Evolutionary conservation across 2,329 filamentous ascomycete species (phyloP).

Genomic region (Epichloe glyceriae): DNA sequence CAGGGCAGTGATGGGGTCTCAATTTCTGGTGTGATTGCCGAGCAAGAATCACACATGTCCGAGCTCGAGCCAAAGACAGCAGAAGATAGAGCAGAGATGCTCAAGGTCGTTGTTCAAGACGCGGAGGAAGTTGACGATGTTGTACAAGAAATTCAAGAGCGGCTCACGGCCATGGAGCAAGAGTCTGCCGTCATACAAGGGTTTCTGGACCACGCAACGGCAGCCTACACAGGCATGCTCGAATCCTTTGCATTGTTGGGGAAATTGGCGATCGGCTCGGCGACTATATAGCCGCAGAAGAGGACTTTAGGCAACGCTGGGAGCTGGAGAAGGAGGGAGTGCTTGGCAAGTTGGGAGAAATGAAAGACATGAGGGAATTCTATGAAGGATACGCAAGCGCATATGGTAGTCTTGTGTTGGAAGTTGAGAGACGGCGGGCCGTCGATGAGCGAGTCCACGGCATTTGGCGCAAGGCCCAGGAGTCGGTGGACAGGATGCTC

Average conservation of each 20-base stretch:
- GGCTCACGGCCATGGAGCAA: slow-evolving; percentile 63
- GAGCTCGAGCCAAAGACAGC: slow-evolving; percentile 58
- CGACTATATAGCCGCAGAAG: slow-evolving; percentile 49
- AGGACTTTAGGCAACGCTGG: slow-evolving; percentile 56
- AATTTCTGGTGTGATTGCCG: slow-evolving; percentile 53
- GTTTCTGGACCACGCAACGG: slow-evolving; percentile 39
- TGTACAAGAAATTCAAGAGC: slow-evolving; percentile 58
- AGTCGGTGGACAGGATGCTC: slow-evolving; percentile 62
- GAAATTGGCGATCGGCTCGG: slow-evolving; percentile 54
- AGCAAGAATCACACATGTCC: slow-evolving; percentile 37
- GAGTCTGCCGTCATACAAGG: slow-evolving; percentile 51
- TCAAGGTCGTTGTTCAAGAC: slow-evolving; percentile 65
- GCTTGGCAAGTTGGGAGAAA: slow-evolving; percentile 55
- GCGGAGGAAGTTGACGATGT: slow-evolving; percentile 53
- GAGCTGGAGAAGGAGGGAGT: slow-evolving; percentile 61
- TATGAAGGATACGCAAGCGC: slow-evolving; percentile 78
- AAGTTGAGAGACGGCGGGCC: slow-evolving; percentile 61
- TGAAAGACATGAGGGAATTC: slow-evolving; percentile 65
- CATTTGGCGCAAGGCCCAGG: slow-evolving; percentile 65
- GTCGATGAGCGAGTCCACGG: slow-evolving; percentile 62
- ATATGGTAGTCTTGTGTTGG: slow-evolving; percentile 73
- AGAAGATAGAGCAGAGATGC: slow-evolving; percentile 69
- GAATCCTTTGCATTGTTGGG: slow-evolving; percentile 54
- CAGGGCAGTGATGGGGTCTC: slow-evolving; percentile 38
- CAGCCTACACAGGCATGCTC: slow-evolving; percentile 43